Base-by-base conservation (phyloP, 208 protist species). In the Acanthamoeba triangularis region DNA sequence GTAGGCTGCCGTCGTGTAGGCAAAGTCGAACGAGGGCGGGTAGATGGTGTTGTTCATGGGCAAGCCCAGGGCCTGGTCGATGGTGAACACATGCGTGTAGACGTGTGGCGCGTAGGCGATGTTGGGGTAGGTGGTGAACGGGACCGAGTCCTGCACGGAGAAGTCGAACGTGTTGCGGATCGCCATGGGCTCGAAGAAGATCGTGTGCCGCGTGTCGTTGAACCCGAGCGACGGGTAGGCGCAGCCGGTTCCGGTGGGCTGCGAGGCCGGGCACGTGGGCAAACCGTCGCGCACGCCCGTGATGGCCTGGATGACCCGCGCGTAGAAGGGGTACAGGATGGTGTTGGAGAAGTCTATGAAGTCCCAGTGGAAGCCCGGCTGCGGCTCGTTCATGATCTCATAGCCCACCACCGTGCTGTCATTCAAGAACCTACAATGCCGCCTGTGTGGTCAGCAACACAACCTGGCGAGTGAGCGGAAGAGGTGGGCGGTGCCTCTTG, bases 181-280 rank as follows among this genome's bases (percentile, higher is more conserved):
- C 37, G 74, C 74, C 74, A 84, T 84, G 18, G 74, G 74, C 44
- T 84, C 74, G 74, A 84, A 84, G 74, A 84, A 84, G 74, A 84
- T 16, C 23, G 52, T 28, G 41, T 84, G 74, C 14, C 30, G 1
- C 8, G 30, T 84, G 74, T 84, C 74, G 23, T 84, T 30, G 74
- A 84, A 18, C 7, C 74, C 74, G 16, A 84, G 74, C 74, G 74
- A 84, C 20, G 74, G 74, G 44, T 84, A 84, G 44, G 74, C 74
- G 44, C 74, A 84, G 35, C 14, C 41, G 18, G 41, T 8, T 0
- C 41, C 20, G 18, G 13, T 84, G 41, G 74, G 74, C 74, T 56
- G 35, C 0, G 74, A 84, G 41, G 74, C 7, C 25, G 74, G 74
- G 37, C 74, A 84, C 18, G 74, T 84, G 35, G 74, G 74, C 74